Base-by-base conservation (phyloP, 129 eudicot genomes). In the Arctium minus region DNA sequence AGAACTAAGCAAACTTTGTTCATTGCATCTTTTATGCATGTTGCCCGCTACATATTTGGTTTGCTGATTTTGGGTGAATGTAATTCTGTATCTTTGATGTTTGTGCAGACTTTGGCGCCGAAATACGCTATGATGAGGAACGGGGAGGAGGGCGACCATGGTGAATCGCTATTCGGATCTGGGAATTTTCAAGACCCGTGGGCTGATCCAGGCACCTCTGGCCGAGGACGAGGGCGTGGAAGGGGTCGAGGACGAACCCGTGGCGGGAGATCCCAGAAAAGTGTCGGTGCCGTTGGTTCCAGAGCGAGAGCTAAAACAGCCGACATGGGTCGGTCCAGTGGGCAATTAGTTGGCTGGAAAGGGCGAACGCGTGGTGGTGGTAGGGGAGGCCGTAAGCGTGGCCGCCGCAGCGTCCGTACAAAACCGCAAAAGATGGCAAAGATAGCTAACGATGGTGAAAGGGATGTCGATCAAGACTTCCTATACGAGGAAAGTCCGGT, bases 351-450 rank as follows among this genome's bases (percentile, higher is more conserved):
- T 2, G 91, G 86, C 1, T 86, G 91, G 91, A 88, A 84, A 80
- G 90, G 94, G 36, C 81, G 92, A 70, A 11, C 88, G 11, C 95
- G 90, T 77, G 94, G 89, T 6, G 92, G 89, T n/a, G 88, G 88
- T n/a, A 85, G 89, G 29, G 95, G 98, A 70, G 89, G 96, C 8
- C 91, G 89, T 56, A 88, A 84, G 75, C 80, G 89, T 29, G 94
- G 91, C 64, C 93, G 87, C n/a, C 89, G 88, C 15, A 79, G 95
- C 2, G 83, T 33, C 68, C 85, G 81, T 60, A 79, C 60, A 50
- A 84, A 84, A 74, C 78, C 82, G 15, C 86, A 69, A 5, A 88
- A 90, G 82, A 85, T 70, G 35, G 83, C 77, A 53, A 35, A 74
- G n/a, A 46, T 77, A 64, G 77, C 48, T 37, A 74, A 60, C 3